A percentile compares a stretch with the other conserved stretches of the same genome.
phyloP scores from a whole-genome alignment of 179 eudicot species.

The Pouteria campechiana region DNA sequence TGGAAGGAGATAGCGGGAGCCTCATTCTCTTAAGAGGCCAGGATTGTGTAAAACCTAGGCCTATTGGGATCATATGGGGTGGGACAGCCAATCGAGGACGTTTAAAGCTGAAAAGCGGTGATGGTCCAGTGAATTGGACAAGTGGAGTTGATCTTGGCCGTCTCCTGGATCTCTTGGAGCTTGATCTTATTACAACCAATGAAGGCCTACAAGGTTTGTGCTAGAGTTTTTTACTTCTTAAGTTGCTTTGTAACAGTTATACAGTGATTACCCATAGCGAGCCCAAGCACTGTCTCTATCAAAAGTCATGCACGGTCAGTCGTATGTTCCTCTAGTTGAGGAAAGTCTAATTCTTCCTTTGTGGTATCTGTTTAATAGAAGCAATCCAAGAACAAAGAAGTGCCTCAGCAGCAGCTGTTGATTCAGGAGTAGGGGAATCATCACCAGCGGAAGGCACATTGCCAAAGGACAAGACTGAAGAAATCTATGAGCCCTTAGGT shows the following conservation, averaged over 20 bases:
- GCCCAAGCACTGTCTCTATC: too few species aligned
- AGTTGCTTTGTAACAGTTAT: too few species aligned
- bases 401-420: conserved; percentile 25
- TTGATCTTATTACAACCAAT: conserved; percentile 37
- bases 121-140: conserved; percentile 52
- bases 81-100: conserved; percentile 55
- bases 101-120: conserved; percentile 35
- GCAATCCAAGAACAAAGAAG: conserved; percentile 30
- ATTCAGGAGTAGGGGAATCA: conserved; percentile 38
- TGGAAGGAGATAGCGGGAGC: conserved; percentile 61
- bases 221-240: too few species aligned
- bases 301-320: too few species aligned
- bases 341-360: conserved; percentile 3
- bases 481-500: conserved; percentile 12
- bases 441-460: conserved; percentile 18
- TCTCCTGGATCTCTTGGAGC: conserved; percentile 48
- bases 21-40: conserved; percentile 37
- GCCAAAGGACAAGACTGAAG: conserved; percentile 8
- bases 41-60: conserved; percentile 30
- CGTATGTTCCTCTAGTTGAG: too few species aligned
- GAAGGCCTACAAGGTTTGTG: conserved; percentile 35
- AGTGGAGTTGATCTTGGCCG: conserved; percentile 57
- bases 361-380: conserved; percentile 8
- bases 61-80: conserved; percentile 56
- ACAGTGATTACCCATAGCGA: too few species aligned